Base-by-base conservation (phyloP, 2,329 filamentous ascomycete genomes). In the Paracorniculantispora psalliotae region DNA sequence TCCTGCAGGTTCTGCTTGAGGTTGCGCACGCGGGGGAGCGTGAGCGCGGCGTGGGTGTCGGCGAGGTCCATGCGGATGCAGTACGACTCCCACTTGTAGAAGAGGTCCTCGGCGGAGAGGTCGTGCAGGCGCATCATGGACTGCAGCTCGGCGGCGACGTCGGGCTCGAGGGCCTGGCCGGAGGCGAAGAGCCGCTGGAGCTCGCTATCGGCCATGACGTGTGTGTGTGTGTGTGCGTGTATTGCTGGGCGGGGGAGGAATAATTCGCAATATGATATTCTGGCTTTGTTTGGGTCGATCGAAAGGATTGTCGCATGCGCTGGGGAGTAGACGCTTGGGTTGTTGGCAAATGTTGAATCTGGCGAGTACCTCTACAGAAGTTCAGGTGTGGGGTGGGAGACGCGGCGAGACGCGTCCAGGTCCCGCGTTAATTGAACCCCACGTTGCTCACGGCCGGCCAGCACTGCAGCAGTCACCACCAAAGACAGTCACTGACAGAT, bases 51-150 rank as follows among this genome's bases (percentile, higher is more conserved):
- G 62, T 87, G 86, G 59, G 91, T 33, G 30, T 6, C 89, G 59
- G 96, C 91, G 50, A 85, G 78, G 25, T 92, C 91, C 87, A 97
- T 92, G 74, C 93, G 96, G 71, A 99, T 88, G 73, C 90, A 92
- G 79, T 97, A 97, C 0, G 92, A 93, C 73, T 99, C 94, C 94
- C 94, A 99, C 81, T 97, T 97, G 84, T 91, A 97, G 74, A 91
- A 97, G 26, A 97, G 80, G 71, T 97, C 94, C 72, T 97, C 87
- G 35, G 87, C 81, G 17, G 86, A 84, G 61, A 97, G 82, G 50
- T 85, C 86, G 75, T 97, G 91, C 61, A 97, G 80, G 57, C 88
- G 86, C 76, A 94, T 83, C 71, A 96, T 96, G 60, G 91, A 96
- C 70, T 89, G 83, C 65, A 99, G 79, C 75, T 97, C 92, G 56